phyloP scores from a whole-genome alignment of 192 early-diverging fungal species.

The Rhizophagus clarus region DNA sequence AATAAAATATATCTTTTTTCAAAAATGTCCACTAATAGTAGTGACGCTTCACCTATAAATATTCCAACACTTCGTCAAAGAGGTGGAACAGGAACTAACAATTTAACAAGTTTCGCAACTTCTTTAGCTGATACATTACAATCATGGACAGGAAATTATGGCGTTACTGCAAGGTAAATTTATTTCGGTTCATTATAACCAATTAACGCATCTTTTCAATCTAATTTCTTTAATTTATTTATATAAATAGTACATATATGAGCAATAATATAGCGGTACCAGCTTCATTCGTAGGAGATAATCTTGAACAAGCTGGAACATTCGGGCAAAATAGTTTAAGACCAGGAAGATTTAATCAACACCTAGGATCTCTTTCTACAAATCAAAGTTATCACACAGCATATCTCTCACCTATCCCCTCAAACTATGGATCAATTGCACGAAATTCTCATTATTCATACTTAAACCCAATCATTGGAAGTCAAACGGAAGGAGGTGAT shows the following conservation, averaged over 20 bases:
- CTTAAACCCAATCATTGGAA: neutral
- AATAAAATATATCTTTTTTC: neutral
- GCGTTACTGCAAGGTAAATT: slow-evolving; percentile 5
- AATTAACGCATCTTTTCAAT: neutral
- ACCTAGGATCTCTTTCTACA: neutral
- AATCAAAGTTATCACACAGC: neutral
- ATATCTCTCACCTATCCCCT: neutral
- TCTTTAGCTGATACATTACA: slow-evolving; percentile 13
- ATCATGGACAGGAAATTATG: slow-evolving; percentile 22
- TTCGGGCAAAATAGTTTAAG: neutral
- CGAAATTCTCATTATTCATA: neutral
- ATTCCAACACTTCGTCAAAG: slow-evolving; percentile 16
- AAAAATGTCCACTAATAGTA: neutral
- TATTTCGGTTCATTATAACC: neutral
- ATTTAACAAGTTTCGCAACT: neutral
- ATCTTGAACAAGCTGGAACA: neutral
- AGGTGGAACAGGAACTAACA: neutral
- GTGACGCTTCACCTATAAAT: slow-evolving; percentile 16
- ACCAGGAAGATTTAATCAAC: neutral
- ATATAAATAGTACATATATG: slow-evolving; percentile 23
- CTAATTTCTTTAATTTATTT: neutral
- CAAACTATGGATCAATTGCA: neutral
- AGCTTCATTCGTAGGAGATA: slow-evolving; percentile 23
- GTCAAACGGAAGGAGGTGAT: neutral
- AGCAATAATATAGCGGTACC: slow-evolving; percentile 24